Base-by-base conservation (phyloP, 805 yeast species). In the Isabelozyma gotoi region DNA sequence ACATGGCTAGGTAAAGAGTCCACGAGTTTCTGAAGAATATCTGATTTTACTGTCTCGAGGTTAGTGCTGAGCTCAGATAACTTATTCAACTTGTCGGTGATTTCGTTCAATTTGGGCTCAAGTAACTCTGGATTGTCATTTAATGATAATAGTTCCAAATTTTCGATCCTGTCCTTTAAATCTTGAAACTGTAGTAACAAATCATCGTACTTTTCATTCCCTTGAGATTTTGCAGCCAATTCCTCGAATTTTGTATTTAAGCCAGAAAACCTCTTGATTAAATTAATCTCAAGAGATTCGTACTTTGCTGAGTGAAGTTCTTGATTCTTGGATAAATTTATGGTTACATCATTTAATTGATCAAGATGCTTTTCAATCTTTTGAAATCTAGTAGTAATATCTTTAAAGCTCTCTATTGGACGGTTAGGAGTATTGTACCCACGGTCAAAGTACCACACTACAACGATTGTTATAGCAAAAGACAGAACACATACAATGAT, bases 1-100 rank as follows among this genome's bases (percentile, higher is more conserved):
- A 68, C 49, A 19, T 59, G 56, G 2, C 53, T 48, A 3, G 74
- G 73, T 16, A 70, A 50, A 2, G 48, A 37, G 3, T 49, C 46
- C 1, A 61, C 19, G 5, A 64, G 45, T 2, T 57, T 51, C 6
- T 46, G 39, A 19, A 59, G 34, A n/a, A 62, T 44, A 2, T 55
- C 50, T 5, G 38, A 31, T 31, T 60, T 53, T 8, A 55, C 32
- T 2, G 43, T 33, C 18, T 45, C 53, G 19, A 58, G 43, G 24
- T 49, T 44, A 7, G 40, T 36, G 33, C 45, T 50, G 2, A 53
- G 38, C 3, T 39, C 16, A 12, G 53, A 43, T 8, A 62, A 36
- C 16, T 49, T 46, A 4, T 41, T 41, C 27, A 59, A 37, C 16
- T 54, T 54, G 17, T 38, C 40, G 4, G 53, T 43, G 4, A 62